phyloP scores from a whole-genome alignment of 495 filamentous ascomycete genomes.

The Penicillium silybi region DNA sequence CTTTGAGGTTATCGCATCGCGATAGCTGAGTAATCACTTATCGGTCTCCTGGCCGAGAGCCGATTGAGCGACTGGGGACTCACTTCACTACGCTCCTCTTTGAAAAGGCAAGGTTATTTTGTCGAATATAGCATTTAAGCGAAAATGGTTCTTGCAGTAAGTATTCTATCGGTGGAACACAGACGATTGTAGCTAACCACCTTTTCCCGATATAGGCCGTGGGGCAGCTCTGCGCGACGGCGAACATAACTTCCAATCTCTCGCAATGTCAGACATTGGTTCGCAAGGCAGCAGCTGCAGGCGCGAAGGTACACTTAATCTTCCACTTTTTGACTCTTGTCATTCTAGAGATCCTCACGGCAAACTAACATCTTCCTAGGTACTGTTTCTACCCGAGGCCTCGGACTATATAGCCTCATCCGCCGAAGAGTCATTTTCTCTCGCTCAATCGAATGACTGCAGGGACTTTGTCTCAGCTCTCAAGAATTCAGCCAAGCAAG shows the following conservation, averaged over 20 bases:
- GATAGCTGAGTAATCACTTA: slow-evolving; percentile 25
- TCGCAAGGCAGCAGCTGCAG: slow-evolving; percentile 65
- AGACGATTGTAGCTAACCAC: not conserved
- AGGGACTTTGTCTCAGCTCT: slow-evolving; percentile 71
- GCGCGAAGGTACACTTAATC: slow-evolving; percentile 67
- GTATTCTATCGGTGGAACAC: not conserved
- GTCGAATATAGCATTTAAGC: not conserved
- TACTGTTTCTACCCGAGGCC: slow-evolving; percentile 89
- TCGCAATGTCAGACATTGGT: slow-evolving; percentile 68
- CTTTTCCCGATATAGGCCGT: slow-evolving; percentile 58
- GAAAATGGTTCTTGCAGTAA: slow-evolving; percentile 37
- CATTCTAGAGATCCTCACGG: not conserved
- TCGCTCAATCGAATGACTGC: slow-evolving; percentile 54
- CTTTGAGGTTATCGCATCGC: slow-evolving; percentile 21
- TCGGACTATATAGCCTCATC: slow-evolving; percentile 78
- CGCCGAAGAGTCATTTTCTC: slow-evolving; percentile 59
- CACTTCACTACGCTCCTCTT: not conserved
- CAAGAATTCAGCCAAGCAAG: slow-evolving; percentile 56
- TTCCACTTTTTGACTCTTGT: not conserved
- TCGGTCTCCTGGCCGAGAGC: not conserved
- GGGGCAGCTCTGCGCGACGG: slow-evolving; percentile 82
- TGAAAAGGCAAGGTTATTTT: not conserved
- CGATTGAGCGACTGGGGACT: not conserved
- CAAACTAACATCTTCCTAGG: slow-evolving; percentile 40
- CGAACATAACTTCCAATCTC: slow-evolving; percentile 74